Base-by-base conservation (phyloP, 768 basidiomycete species). In the Pholiota conissans region DNA sequence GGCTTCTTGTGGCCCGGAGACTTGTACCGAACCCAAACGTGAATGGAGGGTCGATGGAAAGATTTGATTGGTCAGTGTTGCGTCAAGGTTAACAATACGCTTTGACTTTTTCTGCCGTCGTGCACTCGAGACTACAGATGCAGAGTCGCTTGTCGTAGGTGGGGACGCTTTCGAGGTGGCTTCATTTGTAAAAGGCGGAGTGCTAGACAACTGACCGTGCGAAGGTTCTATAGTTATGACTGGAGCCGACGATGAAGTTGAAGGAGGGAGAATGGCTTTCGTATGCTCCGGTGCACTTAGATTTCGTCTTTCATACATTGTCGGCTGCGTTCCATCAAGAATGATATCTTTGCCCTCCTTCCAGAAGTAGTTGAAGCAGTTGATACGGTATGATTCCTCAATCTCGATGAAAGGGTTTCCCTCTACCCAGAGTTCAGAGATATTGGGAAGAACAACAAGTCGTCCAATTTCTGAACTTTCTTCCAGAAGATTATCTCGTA, bases 391-490 rank as follows among this genome's bases (percentile, higher is more conserved):
- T 37, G 81, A 81, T 54, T 90, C 86, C 61, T 91, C 90, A 35
- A 80, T 72, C 58, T 90, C 86, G 37, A 79, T 76, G 62, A 97
- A 82, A 0, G 91, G 90, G 66, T 99, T 98, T 3, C 90, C 91
- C 52, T 89, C 84, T 20, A 95, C 76, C 86, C 87, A 95, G 2
- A 98, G 78, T 65, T 94, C 88, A 9, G 78, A 61, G 35, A 98
- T 83, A 62, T 90, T 85, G 11, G 94, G 92, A 34, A 98, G 76
- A 6, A 83, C 78, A 0, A 91, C 85, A 22, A 98, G 75, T 28
- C 96, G 79, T 7, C 93, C 90, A 8, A 98, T 78, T 70, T 98
- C 96, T 9, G 85, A 85, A 47, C 83, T 84, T 63, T 98, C 96
- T 49, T 89, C 84, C 32, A 98, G 74, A 52, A 83, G 74, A 62